phyloP scores from a whole-genome alignment of 2,329 filamentous ascomycete genomes.

The Scedosporium apiospermum region DNA sequence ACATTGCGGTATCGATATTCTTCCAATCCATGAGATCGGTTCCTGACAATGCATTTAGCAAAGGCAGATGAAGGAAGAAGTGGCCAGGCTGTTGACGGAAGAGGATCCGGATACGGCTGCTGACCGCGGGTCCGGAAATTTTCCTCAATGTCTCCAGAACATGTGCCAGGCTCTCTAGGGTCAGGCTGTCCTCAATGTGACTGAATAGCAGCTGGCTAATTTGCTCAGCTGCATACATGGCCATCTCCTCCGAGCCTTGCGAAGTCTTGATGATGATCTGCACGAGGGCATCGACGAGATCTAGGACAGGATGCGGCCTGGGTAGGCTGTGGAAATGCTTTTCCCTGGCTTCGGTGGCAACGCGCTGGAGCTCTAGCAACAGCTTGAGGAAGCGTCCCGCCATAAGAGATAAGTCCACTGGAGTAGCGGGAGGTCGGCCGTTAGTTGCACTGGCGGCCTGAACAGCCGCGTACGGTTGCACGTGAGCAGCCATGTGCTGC shows the following conservation, averaged over 20 bases:
- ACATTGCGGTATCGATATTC: slow-evolving; percentile 60
- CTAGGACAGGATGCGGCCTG: slow-evolving; percentile 48
- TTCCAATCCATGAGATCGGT: slow-evolving; percentile 55
- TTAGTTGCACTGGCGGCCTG: slow-evolving; percentile 35
- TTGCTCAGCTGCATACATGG: slow-evolving; percentile 49
- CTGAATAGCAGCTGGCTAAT: slow-evolving; percentile 49
- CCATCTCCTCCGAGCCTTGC: slow-evolving; percentile 51
- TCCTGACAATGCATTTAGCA: slow-evolving; percentile 47
- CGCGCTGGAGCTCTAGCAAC: slow-evolving; percentile 45
- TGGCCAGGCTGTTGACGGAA: slow-evolving; percentile 49
- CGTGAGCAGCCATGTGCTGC: slow-evolving; percentile 41
- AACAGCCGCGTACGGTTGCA: slow-evolving; percentile 46
- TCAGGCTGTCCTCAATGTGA: slow-evolving; percentile 42
- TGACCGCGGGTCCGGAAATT: slow-evolving; percentile 45
- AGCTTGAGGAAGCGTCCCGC: slow-evolving; percentile 49
- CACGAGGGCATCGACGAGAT: slow-evolving; percentile 52
- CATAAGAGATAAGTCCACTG: slow-evolving; percentile 42
- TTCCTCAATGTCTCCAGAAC: slow-evolving; percentile 51
- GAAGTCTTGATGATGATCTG: slow-evolving; percentile 54
- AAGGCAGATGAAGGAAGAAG: slow-evolving; percentile 45
- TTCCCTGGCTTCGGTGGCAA: slow-evolving; percentile 42
- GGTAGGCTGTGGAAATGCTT: slow-evolving; percentile 53
- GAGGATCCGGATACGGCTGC: slow-evolving; percentile 43
- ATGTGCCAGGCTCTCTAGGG: slow-evolving; percentile 53
- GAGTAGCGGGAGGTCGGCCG: slow-evolving; percentile 37